Base-by-base conservation (phyloP, 2,329 filamentous ascomycete species). In the Lizonia empirigonia region DNA sequence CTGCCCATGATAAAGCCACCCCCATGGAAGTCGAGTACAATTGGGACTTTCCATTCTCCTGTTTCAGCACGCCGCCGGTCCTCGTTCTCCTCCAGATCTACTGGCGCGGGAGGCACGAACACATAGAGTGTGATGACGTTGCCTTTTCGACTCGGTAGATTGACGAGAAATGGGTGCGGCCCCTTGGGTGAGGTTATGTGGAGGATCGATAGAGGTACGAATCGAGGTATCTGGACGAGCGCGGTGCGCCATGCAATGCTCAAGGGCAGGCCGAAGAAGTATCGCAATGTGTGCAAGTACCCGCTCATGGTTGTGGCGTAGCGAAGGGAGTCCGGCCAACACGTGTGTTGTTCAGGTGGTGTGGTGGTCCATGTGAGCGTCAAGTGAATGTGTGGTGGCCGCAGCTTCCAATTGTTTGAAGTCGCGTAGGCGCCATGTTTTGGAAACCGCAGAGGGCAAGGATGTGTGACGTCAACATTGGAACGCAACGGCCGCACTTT, bases 1-100 rank as follows among this genome's bases (percentile, higher is more conserved):
- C 65, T 71, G 7, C 75, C 75, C 62, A 76, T 71, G 38, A 75
- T 74, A 58, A 77, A 77, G 33, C 75, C 74, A 13, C 75, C 75
- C 23, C 75, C 75, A 56, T 76, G 73, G 50, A 76, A 77, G 53
- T 77, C 75, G 41, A 76, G 57, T 10, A 76, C 64, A 2, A 77
- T 67, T 4, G 75, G 74, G 12, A 72, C 68, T 48, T 60, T 65
- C 68, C 68, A 72, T 45, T 69, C 63, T 9, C 64, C 64, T 23
- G 60, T 63, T 36, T 50, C 30, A 26, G 46, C 59, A 38, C 56
- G 32, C 29, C 57, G 54, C 13, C 39, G 51, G 13, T 53, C 63
- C 26, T 59, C 59, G 45, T 62, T 53, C 34, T 58, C 58, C 27
- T 59, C 58, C n/a, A 62, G 45, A 37, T 65, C 59, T 41, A 74